Evolutionary conservation across 225 moss, liverwort and hornwort species (phyloP).

Genomic region (Straminergon stramineum): DNA sequence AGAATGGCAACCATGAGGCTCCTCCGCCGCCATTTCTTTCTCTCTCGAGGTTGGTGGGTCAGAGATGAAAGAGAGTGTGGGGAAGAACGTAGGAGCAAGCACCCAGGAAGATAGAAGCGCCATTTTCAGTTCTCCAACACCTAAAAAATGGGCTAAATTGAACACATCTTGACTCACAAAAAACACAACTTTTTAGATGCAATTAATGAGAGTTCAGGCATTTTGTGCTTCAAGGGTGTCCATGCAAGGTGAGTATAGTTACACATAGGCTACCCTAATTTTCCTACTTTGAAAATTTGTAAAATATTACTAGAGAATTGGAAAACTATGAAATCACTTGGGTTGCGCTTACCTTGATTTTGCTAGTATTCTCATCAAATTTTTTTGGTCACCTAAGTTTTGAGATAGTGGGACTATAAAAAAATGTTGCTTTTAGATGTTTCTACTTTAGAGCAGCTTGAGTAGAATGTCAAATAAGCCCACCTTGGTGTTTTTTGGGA

Average conservation of each 20-base stretch:
- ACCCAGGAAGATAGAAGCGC: neutral
- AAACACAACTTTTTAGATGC: neutral
- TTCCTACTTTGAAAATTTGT: neutral
- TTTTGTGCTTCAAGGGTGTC: neutral
- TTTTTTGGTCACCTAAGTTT: neutral
- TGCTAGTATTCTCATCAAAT: neutral
- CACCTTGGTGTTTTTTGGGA: neutral
- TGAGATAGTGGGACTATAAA: neutral
- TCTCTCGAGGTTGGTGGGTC: no score
- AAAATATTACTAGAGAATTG: rapidly evolving
- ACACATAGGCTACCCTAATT: neutral
- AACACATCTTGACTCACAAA: neutral
- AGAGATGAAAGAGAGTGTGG: neutral
- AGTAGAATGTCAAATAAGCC: neutral
- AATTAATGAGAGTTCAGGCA: neutral
- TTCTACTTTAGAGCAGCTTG: neutral
- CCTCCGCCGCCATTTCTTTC: neutral
- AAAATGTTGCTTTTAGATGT: neutral
- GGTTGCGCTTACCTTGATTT: neutral
- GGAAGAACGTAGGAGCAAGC: neutral
- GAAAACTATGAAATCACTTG: neutral
- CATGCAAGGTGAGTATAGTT: neutral
- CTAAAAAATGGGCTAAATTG: neutral
- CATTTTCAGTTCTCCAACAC: neutral
- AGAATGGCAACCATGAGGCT: neutral